Evolutionary conservation across 108 stramenopile species (phyloP), one percentile per base, ranked within the genome.

Genomic region (Thalassiosira profunda): DNA sequence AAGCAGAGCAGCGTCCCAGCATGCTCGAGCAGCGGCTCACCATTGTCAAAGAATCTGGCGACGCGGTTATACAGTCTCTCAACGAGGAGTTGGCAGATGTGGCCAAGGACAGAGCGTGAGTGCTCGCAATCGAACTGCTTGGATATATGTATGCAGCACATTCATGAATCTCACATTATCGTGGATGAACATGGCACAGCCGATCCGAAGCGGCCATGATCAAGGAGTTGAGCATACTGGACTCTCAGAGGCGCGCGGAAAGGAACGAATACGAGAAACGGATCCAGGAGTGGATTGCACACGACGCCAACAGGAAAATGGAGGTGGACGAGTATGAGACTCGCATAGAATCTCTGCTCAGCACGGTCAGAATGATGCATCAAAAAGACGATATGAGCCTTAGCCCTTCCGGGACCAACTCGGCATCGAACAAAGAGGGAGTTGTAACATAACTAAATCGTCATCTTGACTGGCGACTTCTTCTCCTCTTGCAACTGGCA

Each of bases 21-120:
- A 52, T 82, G 25, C 58, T 86, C 26, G 81, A 91, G 17, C 67
- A 80, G 38, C 87, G 88, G 52, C 74, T 88, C 5, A 44, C 57
- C n/a, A 86, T 88, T 58, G 74, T 91, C 29, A 84, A 82, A 72
- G 80, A 71, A 40, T 86, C 85, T 8, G 79, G 75, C 3, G 90
- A 83, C 26, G 78, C 73, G 25, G 79, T 91, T 15, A 84, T 91
- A 38, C 63, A 80, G 28, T 83, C 74, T 24, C 64, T 88, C 44
- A 91, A 91, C 54, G 85, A 91, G 76, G 87, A 91, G 74, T 71
- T 91, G 42, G 81, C 79, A 21, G 84, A 88, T 52, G 48, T 91
- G 21, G 81, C 83, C 58, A 86, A 88, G 56, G 89, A 86, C 17
- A 59, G 83, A 44, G 63, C 73, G n/a, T n/a, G n/a, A n/a, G n/a